Base-by-base conservation (phyloP, 345 rosid genomes). In the Bruguiera gymnorhiza region DNA sequence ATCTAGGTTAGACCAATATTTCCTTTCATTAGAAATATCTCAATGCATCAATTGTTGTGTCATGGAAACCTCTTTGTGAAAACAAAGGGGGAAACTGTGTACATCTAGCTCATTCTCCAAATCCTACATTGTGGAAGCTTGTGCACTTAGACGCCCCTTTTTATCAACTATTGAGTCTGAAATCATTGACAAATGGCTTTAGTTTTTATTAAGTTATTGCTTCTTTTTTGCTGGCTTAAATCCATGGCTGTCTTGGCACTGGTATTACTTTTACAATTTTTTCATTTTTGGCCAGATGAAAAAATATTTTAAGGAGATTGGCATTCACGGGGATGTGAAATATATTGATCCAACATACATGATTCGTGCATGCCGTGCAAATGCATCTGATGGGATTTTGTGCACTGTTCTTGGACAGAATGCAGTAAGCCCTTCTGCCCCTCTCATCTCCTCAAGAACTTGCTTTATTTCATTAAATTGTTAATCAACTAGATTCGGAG, bases 341-440 rank as follows among this genome's bases (percentile, higher is more conserved):
- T 96, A 90, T 77, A 96, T 96, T 62, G 99, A 96, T 83, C 99
- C 99, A 60, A 96, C 98, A 59, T 96, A 96, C 79, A 96, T 96
- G 99, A 92, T 96, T 74, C 96, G 98, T 2, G 98, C 98, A 8
- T 83, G 86, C 72, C 96, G 98, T 65, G 99, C 99, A 56, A 96
- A 95, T 84, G 98, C 98, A 32, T 92, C 99, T 30, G 99, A 95
- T 81, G 96, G 98, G 72, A 95, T 95, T 68, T 86, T 95, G 37
- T 90, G 98, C 70, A 83, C 98, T 19, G 98, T 95, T 80, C 87
- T 95, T 51, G 99, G 99, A 69, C 99, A 95, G 83, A 95, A 95
- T 80, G 98, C 99, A 27, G 99, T 95, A 63, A 89, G 94, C 80
- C 48, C 60, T 53, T 57, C 51, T 39, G 62, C 48, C 8, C 67